These are phyloP conservation scores for Aspergillus tanneri DNA, from an alignment of 2,329 filamentous ascomycete species.

Conservation along the genomic window DNA sequence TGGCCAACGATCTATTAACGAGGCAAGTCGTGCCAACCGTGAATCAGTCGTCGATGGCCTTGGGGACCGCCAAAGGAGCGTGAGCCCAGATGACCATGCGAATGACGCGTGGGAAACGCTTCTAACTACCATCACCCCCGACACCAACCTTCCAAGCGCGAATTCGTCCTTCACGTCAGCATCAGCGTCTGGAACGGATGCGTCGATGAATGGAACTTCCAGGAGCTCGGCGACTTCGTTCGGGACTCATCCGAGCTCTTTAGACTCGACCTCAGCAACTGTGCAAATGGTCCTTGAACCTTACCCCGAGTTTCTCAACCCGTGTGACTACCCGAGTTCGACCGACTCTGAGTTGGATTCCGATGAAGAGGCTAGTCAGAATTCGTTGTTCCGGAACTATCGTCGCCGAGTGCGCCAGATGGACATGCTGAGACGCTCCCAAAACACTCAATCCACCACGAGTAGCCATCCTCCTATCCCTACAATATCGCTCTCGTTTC, in stretches of 20 bases:
- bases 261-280: slow-evolving; percentile 21
- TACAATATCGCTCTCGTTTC: slow-evolving; percentile 33
- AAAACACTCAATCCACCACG: slow-evolving; percentile 32
- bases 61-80: slow-evolving; percentile 78
- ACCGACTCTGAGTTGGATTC: slow-evolving; percentile 37
- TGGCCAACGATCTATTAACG: slow-evolving; percentile 33
- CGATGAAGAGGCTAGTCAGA: slow-evolving; percentile 26
- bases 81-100: slow-evolving; percentile 60
- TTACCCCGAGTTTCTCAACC: slow-evolving; percentile 37
- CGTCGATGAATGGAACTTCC: slow-evolving; percentile 23
- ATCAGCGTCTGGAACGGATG: slow-evolving; percentile 30
- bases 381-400: slow-evolving; percentile 21
- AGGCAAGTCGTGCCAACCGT: slow-evolving; percentile 20
- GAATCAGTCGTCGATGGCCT: slow-evolving; percentile 63
- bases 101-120: slow-evolving; percentile 76
- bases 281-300: slow-evolving; percentile 34
- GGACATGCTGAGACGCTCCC: slow-evolving; percentile 23
- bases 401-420: slow-evolving; percentile 20
- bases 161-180: slow-evolving; percentile 77
- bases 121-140: slow-evolving; percentile 74
- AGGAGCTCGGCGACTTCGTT: slow-evolving; percentile 46
- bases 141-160: slow-evolving; percentile 74
- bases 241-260: slow-evolving; percentile 38
- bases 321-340: slow-evolving; percentile 39
- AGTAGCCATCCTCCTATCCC: slow-evolving; percentile 36